Base-by-base conservation (phyloP, 352 stramenopile genomes). In the Phytophthora pluvialis region DNA sequence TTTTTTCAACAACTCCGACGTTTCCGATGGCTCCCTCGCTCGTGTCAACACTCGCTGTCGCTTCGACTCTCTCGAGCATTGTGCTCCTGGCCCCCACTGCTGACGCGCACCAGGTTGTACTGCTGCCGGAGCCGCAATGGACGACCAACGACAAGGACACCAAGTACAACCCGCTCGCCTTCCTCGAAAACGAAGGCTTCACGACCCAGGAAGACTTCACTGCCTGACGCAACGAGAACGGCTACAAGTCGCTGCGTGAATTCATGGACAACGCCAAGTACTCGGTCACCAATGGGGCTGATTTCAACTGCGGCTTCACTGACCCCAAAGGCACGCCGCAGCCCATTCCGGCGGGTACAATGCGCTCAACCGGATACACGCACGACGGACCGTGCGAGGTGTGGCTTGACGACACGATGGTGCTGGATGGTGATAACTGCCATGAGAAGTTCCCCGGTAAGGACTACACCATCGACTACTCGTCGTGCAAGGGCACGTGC, bases 191-290 rank as follows among this genome's bases (percentile, higher is more conserved):
- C 43, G 60, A 84, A 16, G 68, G 69, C 16, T 76, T 69, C 40
- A 75, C 67, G 29, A 79, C 73, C n/a, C 70, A 69, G 18, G 57
- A 62, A 1, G 75, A 87, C 45, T 79, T 83, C 26, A 67, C 63
- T 8, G 33, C 33, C 0, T 86, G 70, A 59, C 63, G 68, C n/a
- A 47, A 60, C 16, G 42, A 60, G n/a, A 82, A 82, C 29, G 53
- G 53, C 51, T 77, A 70, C 67, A 75, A 82, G 52, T 73, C 69
- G 5, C 75, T 83, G 6, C 68, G 66, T 32, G 68, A 65, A 12
- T 83, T 83, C 59, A 77, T 83, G 72, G 75, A 83, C 59, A 59
- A 55, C 0, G 46, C 45, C 15, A 63, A 64, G 44, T 83, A 83
- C 68, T 58, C 32, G 0, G 69, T 76, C 11, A 55, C 59, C 9